A percentile compares a stretch with the other conserved stretches of the same genome.
phyloP scores from a whole-genome alignment of 2,329 filamentous ascomycete genomes.

The Lachnum nothofagi region DNA sequence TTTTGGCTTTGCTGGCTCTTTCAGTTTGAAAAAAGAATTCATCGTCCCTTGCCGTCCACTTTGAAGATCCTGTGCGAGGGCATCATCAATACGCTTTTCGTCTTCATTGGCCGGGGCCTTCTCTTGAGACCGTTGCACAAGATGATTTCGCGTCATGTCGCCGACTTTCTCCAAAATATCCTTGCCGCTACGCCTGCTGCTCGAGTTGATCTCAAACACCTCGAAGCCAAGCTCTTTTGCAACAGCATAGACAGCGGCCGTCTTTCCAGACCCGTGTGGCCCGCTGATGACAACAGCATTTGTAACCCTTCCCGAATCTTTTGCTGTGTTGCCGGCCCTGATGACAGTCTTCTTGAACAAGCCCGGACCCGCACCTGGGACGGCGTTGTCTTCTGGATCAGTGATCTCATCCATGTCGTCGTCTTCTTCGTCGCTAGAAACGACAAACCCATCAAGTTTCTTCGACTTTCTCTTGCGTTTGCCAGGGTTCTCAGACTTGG shows the following conservation, averaged over 20 bases:
- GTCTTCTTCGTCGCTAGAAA: slow-evolving; percentile 71
- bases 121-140: slow-evolving; percentile 58
- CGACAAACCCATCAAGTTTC: slow-evolving; percentile 74
- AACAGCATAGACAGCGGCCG: slow-evolving; percentile 83
- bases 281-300: slow-evolving; percentile 88
- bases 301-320: slow-evolving; percentile 46
- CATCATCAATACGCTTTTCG: slow-evolving; percentile 36
- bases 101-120: slow-evolving; percentile 32
- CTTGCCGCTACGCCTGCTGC: slow-evolving; percentile 76
- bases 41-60: slow-evolving; percentile 73
- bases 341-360: slow-evolving; percentile 51
- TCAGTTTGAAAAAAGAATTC: slow-evolving; percentile 71
- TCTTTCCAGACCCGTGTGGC: slow-evolving; percentile 86
- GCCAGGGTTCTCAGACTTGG: slow-evolving; percentile 37
- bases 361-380: slow-evolving; percentile 34
- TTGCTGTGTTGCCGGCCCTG: slow-evolving; percentile 39
- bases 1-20: slow-evolving; percentile 32
- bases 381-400: slow-evolving; percentile 49
- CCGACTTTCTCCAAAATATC: slow-evolving; percentile 89
- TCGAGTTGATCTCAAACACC: slow-evolving; percentile 88
- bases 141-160: slow-evolving; percentile 93
- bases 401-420: slow-evolving; percentile 64
- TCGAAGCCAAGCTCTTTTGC: slow-evolving; percentile 90
- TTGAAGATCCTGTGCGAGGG: slow-evolving; percentile 53
- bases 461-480: slow-evolving; percentile 62